Conservation (phyloP, 768 basidiomycete genomes). For the Auriscalpium microsporum region DNA sequence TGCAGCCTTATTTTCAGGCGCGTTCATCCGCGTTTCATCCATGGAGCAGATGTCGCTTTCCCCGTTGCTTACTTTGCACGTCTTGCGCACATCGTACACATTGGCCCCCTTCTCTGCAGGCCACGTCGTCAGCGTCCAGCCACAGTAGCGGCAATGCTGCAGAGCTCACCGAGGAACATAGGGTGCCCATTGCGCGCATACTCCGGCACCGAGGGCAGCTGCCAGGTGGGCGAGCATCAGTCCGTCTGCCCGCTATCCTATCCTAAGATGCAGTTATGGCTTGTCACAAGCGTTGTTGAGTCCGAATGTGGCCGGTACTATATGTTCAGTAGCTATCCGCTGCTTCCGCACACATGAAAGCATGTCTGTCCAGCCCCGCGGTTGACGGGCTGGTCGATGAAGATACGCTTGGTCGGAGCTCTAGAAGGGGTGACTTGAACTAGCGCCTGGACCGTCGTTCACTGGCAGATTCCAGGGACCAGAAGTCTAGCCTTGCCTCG, state of each 20-base stretch:
- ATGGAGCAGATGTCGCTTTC: constrained; percentile 74
- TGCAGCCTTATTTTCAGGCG: constrained; percentile 63
- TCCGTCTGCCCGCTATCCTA: too few relatives aligned
- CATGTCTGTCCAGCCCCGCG: constrained; percentile 76
- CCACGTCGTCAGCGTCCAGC: background rate
- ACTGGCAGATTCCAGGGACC: constrained; percentile 99
- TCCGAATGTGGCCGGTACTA: constrained; percentile 16
- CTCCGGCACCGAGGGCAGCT: constrained; percentile 76
- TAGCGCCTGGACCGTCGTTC: constrained; percentile 56
- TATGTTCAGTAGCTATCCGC: constrained; percentile 68
- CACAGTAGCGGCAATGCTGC: constrained; percentile 42
- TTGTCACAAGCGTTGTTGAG: too few relatives aligned
- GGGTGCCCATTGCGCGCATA: constrained; percentile 75
- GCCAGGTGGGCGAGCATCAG: too few relatives aligned
- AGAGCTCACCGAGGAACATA: constrained; percentile 77
- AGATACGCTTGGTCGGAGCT: constrained; percentile 57
- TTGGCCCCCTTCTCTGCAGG: constrained; percentile 63
- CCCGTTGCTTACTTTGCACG: constrained; percentile 54
- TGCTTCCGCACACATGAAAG: constrained; percentile 61
- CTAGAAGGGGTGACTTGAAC: constrained; percentile 16
- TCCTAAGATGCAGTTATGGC: too few relatives aligned
- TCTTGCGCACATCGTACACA: constrained; percentile 78
- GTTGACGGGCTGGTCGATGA: constrained; percentile 74
- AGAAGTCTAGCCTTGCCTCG: constrained; percentile 26
- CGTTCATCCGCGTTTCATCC: constrained; percentile 90